phyloP scores from a whole-genome alignment of 2,329 filamentous ascomycete genomes.

The Sordariomycetes sp. region DNA sequence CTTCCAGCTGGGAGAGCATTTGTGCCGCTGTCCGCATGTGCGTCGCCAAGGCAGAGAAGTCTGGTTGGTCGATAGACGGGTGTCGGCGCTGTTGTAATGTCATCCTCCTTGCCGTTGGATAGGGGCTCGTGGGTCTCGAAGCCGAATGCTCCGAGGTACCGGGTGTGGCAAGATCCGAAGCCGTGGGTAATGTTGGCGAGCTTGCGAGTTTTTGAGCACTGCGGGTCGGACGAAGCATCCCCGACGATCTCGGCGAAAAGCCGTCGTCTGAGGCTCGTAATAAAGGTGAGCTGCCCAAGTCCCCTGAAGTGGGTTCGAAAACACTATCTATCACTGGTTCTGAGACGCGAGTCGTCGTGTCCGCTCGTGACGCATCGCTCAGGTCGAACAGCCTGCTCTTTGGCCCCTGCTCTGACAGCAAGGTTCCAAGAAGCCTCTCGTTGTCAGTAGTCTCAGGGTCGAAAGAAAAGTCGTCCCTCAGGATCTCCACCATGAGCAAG shows the following conservation, averaged over 20 bases:
- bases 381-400: constrained; percentile 57
- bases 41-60: constrained; percentile 72
- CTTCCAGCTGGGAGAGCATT: constrained; percentile 76
- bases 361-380: constrained; percentile 52
- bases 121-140: constrained; percentile 60
- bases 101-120: constrained; percentile 34
- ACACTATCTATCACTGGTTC: constrained; percentile 57
- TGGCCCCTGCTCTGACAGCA: constrained; percentile 46
- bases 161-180: constrained; percentile 51
- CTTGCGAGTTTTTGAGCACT: background rate
- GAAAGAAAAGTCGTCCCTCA: constrained; percentile 75
- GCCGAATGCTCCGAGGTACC: constrained; percentile 58
- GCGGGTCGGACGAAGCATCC: constrained; percentile 4
- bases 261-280: constrained; percentile 48
- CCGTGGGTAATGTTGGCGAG: background rate
- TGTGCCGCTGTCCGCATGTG: constrained; percentile 83
- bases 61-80: constrained; percentile 56
- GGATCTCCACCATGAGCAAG: constrained; percentile 72
- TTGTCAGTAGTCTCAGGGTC: constrained; percentile 67
- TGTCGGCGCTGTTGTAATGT: constrained; percentile 45
- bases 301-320: constrained; percentile 71
- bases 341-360: constrained; percentile 24
- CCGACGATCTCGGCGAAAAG: constrained; percentile 14
- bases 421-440: constrained; percentile 46
- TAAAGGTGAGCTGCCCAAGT: constrained; percentile 64